Evolutionary conservation across 495 filamentous ascomycete species (phyloP).

Genomic region (Podospora pseudoanserina): DNA sequence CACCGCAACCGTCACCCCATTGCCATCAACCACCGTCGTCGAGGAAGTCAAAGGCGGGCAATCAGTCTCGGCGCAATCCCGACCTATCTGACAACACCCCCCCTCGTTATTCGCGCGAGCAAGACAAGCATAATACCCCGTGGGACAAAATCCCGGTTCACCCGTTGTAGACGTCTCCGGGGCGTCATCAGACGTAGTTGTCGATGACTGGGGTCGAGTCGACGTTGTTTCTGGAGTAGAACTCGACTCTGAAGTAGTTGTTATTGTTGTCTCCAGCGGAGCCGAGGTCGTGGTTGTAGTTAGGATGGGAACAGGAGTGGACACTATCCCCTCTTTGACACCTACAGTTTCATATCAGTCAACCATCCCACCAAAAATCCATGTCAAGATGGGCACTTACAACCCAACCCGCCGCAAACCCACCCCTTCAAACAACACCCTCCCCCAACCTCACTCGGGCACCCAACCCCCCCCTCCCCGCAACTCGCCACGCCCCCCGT

Average conservation of each 20-base stretch:
- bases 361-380: too few relatives aligned
- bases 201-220: constrained; percentile 38
- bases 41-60: constrained; percentile 49
- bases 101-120: constrained; percentile 41
- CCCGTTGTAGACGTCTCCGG: not conserved
- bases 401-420: constrained; percentile 74
- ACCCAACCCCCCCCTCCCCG: constrained; percentile 58
- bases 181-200: constrained; percentile 20
- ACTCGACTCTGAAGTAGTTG: constrained; percentile 19
- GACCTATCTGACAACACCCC: constrained; percentile 69
- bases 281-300: constrained; percentile 18
- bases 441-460: constrained; percentile 65
- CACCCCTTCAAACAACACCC: constrained; percentile 87
- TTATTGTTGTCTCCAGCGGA: too few relatives aligned
- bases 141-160: constrained; percentile 46
- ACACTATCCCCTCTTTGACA: constrained; percentile 22
- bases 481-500: constrained; percentile 62
- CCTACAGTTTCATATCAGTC: constrained; percentile 9
- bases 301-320: constrained; percentile 29
- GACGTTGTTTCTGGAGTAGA: constrained; percentile 37
- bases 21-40: constrained; percentile 58
- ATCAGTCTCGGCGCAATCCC: constrained; percentile 63
- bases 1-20: constrained; percentile 65
- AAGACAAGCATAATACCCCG: constrained; percentile 55
- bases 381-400: constrained; percentile 47